Conservation (phyloP, 139 green algal genomes). For the Zygnema circumcarinatum region DNA sequence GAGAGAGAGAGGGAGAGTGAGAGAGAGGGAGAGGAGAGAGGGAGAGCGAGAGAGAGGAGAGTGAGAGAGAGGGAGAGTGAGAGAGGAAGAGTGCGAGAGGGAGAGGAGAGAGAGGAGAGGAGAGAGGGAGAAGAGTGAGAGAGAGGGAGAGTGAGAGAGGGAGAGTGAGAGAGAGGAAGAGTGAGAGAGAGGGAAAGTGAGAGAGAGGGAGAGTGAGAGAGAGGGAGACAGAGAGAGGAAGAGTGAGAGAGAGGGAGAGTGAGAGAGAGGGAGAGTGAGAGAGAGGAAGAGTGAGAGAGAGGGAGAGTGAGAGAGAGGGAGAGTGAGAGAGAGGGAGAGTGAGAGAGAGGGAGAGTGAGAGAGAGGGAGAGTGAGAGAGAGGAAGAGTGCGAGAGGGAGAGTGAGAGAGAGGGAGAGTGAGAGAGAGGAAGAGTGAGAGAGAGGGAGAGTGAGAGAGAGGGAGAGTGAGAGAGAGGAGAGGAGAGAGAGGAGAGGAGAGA, state of each 20-base stretch:
- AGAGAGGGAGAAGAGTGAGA: not conserved
- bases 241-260: too few species aligned
- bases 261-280: too few species aligned
- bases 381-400: not conserved
- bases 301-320: too few species aligned
- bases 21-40: not conserved
- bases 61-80: not conserved
- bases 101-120: too few species aligned
- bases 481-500: not conserved
- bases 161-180: too few species aligned
- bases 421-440: not conserved
- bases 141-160: not conserved
- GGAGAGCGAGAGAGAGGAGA: too few species aligned
- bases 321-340: too few species aligned
- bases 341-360: not conserved
- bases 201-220: not conserved
- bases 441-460: not conserved
- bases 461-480: not conserved
- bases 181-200: too few species aligned
- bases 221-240: too few species aligned
- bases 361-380: not conserved
- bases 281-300: not conserved
- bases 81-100: too few species aligned
- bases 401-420: not conserved
- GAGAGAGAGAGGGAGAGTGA: too few species aligned